Base-by-base conservation (phyloP, 2,329 filamentous ascomycete genomes). In the Aspergillus novofumigatus region DNA sequence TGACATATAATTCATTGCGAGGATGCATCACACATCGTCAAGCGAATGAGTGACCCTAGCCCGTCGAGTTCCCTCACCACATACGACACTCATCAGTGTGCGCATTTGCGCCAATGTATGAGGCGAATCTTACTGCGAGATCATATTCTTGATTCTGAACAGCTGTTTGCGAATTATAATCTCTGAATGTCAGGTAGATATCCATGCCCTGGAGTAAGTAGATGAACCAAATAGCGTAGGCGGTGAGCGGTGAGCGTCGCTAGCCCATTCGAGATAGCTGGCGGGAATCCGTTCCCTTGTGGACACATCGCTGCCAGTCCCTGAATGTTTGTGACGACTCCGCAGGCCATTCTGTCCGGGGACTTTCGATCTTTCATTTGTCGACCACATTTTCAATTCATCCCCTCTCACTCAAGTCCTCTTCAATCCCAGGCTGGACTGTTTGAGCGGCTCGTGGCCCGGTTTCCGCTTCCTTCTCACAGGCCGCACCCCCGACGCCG, bases 401-500 rank as follows among this genome's bases (percentile, higher is more conserved):
- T 50, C 56, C 56, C 52, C 52, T 56, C 52, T 41, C 28, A 51
- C 23, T 29, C 45, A 55, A 58, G 21, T 11, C 54, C 51, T 59
- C 58, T 62, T 25, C 28, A 60, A 55, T 56, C 55, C 58, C 53
- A 54, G 58, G 57, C 58, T 64, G 68, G 69, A 68, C 69, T 70
- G 67, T 68, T 58, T 65, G 66, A 71, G 66, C 65, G 66, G 70
- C 68, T 70, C 64, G 64, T 68, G 66, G 65, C 61, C 65, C 64
- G 59, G 69, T 65, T 66, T 55, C 60, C 61, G 55, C 61, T 62
- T 65, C 62, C 65, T 64, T 67, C 57, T 65, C 55, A 56, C 60
- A 67, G 65, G 67, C 67, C 67, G 53, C 56, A 35, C 57, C 63
- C 58, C 67, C 67, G 64, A 68, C 69, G 69, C 70, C 67, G 63